Percentiles rank a stretch among this genome's conserved stretches.
phyloP scores from a whole-genome alignment of 1,139 yeast species.

The Geotrichum europaeum region DNA sequence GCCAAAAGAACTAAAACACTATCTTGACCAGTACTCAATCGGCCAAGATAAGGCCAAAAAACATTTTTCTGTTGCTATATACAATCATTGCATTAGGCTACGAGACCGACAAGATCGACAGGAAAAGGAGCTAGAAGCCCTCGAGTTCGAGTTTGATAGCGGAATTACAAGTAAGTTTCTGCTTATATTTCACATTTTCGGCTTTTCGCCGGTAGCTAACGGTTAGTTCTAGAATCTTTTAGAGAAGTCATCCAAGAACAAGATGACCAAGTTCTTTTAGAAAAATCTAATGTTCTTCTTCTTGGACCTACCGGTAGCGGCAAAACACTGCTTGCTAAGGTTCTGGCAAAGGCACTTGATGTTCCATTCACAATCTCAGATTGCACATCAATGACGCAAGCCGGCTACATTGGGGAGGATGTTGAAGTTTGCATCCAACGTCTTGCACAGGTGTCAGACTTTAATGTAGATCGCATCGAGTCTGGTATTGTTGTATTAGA shows the following conservation, averaged over 20 bases:
- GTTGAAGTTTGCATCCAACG: slow-evolving; percentile 49
- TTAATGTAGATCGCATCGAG: slow-evolving; percentile 44
- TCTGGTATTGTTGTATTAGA: slow-evolving; percentile 50
- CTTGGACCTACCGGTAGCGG: slow-evolving; percentile 56
- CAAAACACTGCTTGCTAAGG: slow-evolving; percentile 47
- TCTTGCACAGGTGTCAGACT: slow-evolving; percentile 42
- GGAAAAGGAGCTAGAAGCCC: slow-evolving; percentile 18
- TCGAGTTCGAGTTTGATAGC: slow-evolving; percentile 1
- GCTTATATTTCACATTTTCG: background rate
- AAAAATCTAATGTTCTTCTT: slow-evolving; percentile 46
- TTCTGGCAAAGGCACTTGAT: slow-evolving; percentile 44
- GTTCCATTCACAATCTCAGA: slow-evolving; percentile 52
- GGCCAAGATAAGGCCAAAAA: slow-evolving; percentile 50
- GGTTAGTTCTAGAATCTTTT: slow-evolving; percentile 1
- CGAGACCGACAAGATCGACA: slow-evolving; percentile 8
- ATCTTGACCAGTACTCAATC: slow-evolving; percentile 44
- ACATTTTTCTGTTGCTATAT: slow-evolving; percentile 52
- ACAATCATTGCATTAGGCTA: slow-evolving; percentile 45
- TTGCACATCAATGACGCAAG: slow-evolving; percentile 52
- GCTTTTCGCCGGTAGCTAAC: background rate
- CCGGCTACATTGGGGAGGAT: slow-evolving; percentile 56
- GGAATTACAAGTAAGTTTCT: background rate
- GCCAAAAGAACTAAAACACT: slow-evolving; percentile 41
- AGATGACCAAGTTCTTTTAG: slow-evolving; percentile 36
- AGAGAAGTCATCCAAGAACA: slow-evolving; percentile 12